Evolutionary conservation across 306 rosid species (phyloP).

Genomic region (Heteromeles arbutifolia): DNA sequence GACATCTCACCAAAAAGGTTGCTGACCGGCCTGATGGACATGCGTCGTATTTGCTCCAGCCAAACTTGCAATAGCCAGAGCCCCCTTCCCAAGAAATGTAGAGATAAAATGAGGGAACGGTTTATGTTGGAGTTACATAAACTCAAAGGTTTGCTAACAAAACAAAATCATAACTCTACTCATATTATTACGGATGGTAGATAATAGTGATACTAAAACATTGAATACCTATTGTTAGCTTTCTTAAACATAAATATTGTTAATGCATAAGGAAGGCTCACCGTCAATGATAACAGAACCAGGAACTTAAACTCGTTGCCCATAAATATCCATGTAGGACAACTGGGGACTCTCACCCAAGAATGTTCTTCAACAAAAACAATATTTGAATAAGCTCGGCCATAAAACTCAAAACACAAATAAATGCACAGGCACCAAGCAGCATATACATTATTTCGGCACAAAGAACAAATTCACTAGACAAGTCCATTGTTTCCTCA

Average conservation of each 20-base stretch:
- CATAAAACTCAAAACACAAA: neutral
- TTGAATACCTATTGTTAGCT: neutral
- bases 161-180: neutral
- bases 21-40: constrained; percentile 63
- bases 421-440: neutral
- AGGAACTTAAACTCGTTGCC: too few species aligned
- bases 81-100: constrained; percentile 50
- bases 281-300: too few species aligned
- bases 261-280: too few species aligned
- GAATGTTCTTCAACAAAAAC: constrained; percentile 45
- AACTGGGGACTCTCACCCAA: too few species aligned
- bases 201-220: neutral
- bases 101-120: neutral
- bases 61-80: constrained; percentile 93
- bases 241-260: too few species aligned
- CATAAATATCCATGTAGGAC: too few species aligned
- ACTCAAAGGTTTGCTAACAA: neutral
- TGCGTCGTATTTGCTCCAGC: constrained; percentile 70
- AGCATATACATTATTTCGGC: neutral
- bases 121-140: neutral
- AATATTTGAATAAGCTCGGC: neutral
- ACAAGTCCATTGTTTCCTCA: neutral
- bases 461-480: neutral
- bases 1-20: constrained; percentile 64
- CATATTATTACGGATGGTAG: neutral